These are phyloP conservation scores for Cercospora citrullina DNA, from an alignment of 2,329 filamentous ascomycete species.

Conservation along the genomic window DNA sequence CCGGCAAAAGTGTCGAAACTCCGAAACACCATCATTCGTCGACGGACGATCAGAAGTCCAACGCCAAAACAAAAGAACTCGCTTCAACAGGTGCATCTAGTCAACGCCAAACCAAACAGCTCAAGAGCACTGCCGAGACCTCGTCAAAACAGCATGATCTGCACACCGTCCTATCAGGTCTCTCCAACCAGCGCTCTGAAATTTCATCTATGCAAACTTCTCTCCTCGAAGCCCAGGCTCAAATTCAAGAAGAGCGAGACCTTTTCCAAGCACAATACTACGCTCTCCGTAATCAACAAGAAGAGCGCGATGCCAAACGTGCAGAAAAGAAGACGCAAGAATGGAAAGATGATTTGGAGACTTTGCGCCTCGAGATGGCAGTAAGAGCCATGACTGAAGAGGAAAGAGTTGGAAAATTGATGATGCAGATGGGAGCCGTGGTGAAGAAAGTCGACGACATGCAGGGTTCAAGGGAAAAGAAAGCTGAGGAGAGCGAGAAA, in stretches of 20 bases:
- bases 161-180: neutral
- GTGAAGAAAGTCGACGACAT: neutral
- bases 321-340: neutral
- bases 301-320: neutral
- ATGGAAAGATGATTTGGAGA: neutral
- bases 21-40: neutral
- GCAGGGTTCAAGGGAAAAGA: neutral
- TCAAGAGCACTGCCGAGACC: neutral
- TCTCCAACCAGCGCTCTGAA: neutral
- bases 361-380: neutral
- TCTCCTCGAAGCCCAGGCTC: constrained; percentile 3
- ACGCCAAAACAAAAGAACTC: neutral
- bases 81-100: neutral
- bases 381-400: neutral
- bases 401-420: neutral
- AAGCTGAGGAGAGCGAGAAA: neutral
- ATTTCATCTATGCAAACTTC: neutral
- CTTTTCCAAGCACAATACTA: constrained; percentile 9
- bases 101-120: neutral
- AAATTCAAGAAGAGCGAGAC: constrained; percentile 10
- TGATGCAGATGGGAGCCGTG: neutral
- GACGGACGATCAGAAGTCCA: neutral
- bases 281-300: constrained; percentile 6
- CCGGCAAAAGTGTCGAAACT: neutral
- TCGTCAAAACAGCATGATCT: neutral